Conservation (phyloP, 768 basidiomycete species). For the Tricholomella constricta region DNA sequence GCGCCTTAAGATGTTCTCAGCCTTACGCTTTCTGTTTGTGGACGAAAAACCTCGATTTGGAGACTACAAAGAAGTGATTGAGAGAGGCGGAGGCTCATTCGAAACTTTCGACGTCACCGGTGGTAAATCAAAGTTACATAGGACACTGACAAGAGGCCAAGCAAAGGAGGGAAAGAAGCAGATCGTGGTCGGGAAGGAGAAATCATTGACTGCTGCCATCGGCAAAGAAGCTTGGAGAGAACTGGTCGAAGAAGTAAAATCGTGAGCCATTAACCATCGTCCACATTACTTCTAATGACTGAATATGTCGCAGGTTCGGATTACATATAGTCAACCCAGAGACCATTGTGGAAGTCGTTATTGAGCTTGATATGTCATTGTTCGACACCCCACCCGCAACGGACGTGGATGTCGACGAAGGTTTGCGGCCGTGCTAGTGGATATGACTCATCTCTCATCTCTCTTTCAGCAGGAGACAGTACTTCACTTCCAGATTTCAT, state of each 20-base stretch:
- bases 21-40: slow-evolving; percentile 60
- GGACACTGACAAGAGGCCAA: slow-evolving; percentile 51
- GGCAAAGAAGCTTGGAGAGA: slow-evolving; percentile 58
- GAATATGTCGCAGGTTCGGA: slow-evolving; percentile 30
- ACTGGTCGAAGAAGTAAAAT: slow-evolving; percentile 49
- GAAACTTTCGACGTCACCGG: slow-evolving; percentile 59
- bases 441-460: not conserved
- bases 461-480: slow-evolving; percentile 16
- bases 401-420: slow-evolving; percentile 16
- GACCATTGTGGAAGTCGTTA: slow-evolving; percentile 54
- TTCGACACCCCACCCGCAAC: slow-evolving; percentile 22
- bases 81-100: slow-evolving; percentile 58
- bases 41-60: slow-evolving; percentile 54
- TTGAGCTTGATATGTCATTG: slow-evolving; percentile 34
- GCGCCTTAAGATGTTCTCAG: slow-evolving; percentile 53
- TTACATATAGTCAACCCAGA: slow-evolving; percentile 47
- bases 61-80: slow-evolving; percentile 55
- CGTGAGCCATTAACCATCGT: slow-evolving; percentile 35
- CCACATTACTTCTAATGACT: not conserved
- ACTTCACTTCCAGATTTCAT: slow-evolving; percentile 50
- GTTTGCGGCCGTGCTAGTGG: slow-evolving; percentile 1
- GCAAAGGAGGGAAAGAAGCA: slow-evolving; percentile 52
- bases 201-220: slow-evolving; percentile 48
- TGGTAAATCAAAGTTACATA: slow-evolving; percentile 52
- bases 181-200: slow-evolving; percentile 54